These are phyloP conservation scores for Gossypium schwendimanii DNA, from an alignment of 441 rosid genomes.

Conservation along the genomic window DNA sequence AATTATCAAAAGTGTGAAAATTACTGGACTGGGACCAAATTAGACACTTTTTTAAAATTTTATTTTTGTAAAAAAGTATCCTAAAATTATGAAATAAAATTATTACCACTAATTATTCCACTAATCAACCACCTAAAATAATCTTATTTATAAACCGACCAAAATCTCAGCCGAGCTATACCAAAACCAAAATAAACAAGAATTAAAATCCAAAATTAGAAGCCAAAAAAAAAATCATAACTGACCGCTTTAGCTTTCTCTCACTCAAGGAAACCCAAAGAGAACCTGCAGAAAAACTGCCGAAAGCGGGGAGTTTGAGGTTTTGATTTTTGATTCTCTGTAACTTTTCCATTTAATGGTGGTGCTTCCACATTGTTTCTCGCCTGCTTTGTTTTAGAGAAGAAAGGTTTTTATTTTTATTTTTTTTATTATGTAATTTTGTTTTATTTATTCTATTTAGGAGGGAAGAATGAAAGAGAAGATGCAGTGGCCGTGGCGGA, in stretches of 20 bases:
- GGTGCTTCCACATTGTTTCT: constrained; percentile 7
- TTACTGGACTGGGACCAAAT: too few species aligned
- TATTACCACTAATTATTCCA: too few species aligned
- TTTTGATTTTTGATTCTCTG: neutral
- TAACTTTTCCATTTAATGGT: neutral
- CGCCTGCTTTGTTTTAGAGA: neutral
- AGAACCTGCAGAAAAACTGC: neutral
- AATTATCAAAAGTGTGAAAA: too few species aligned
- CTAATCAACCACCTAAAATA: too few species aligned
- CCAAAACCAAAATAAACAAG: neutral
- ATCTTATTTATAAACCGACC: neutral
- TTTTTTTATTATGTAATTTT: neutral
- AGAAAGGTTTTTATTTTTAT: neutral
- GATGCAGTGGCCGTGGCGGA: constrained; percentile 55
- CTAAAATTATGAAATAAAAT: too few species aligned
- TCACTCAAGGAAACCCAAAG: neutral
- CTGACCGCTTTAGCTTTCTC: constrained; percentile 1
- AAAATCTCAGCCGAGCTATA: neutral
- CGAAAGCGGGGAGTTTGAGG: neutral
- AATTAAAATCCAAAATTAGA: neutral
- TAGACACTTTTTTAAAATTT: too few species aligned
- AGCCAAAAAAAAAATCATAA: neutral
- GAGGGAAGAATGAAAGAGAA: neutral
- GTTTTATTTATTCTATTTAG: neutral
- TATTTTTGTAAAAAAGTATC: too few species aligned